phyloP scores from a whole-genome alignment of 495 filamentous ascomycete genomes.

The Xylaria flabelliformis region DNA sequence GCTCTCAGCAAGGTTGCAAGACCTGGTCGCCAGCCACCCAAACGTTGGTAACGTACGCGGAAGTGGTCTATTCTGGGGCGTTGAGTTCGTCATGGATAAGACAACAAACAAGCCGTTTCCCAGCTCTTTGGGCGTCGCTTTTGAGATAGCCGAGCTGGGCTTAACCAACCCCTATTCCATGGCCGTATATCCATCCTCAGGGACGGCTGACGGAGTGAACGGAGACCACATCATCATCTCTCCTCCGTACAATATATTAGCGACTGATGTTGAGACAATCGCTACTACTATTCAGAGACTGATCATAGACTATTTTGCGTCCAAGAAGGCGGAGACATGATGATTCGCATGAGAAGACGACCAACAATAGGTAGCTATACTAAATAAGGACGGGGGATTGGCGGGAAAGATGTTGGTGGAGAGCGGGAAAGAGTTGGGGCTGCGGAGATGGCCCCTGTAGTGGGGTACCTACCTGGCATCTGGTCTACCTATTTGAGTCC shows the following conservation, averaged over 20 bases:
- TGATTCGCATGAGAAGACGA: not conserved
- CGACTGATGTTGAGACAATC: slow-evolving; percentile 67
- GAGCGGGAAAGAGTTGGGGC: not conserved
- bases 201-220: slow-evolving; percentile 67
- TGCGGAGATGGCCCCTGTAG: not conserved
- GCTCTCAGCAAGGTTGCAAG: slow-evolving; percentile 53
- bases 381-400: not conserved
- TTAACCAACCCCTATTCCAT: slow-evolving; percentile 57
- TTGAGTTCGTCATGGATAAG: slow-evolving; percentile 65
- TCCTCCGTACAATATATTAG: slow-evolving; percentile 73
- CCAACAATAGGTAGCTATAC: not conserved
- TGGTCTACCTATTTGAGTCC: not conserved
- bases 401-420: not conserved
- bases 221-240: slow-evolving; percentile 81
- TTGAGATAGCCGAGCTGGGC: slow-evolving; percentile 60
- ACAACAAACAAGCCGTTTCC: slow-evolving; percentile 55
- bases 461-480: not conserved
- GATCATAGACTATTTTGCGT: slow-evolving; percentile 43
- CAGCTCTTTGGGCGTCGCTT: slow-evolving; percentile 46
- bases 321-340: not conserved
- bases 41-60: slow-evolving; percentile 71
- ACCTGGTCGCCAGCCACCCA: slow-evolving; percentile 53
- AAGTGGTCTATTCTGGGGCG: slow-evolving; percentile 66
- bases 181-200: slow-evolving; percentile 72
- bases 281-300: slow-evolving; percentile 48